Conservation (phyloP, 176 grass and related monocot species). For the Thinopyrum elongatum region DNA sequence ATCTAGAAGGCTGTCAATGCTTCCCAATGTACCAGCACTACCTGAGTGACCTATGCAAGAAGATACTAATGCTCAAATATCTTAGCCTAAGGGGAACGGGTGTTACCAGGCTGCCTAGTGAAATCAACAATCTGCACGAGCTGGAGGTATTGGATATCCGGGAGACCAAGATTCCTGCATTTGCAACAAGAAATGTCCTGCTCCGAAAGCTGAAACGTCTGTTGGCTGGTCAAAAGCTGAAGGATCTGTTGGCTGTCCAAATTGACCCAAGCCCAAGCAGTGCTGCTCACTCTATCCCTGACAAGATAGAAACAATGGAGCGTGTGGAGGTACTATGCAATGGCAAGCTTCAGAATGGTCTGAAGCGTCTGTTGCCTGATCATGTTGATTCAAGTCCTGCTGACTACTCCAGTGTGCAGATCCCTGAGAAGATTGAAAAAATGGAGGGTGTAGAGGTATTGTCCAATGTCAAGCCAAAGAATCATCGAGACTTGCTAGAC, state of each 20-base stretch:
- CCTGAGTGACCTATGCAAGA: not conserved
- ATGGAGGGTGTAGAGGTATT: not conserved
- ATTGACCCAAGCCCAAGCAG: not conserved
- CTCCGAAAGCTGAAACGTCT: conserved; percentile 25
- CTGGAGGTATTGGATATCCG: conserved; percentile 37
- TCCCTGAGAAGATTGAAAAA: not conserved
- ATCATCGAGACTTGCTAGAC: not conserved
- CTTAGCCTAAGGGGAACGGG: not conserved
- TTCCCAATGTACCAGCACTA: not conserved
- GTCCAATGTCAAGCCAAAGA: not conserved
- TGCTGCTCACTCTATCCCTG: not conserved
- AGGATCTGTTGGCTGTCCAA: too few relatives aligned
- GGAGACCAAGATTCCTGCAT: not conserved
- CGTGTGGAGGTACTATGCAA: too few relatives aligned
- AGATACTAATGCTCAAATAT: not conserved
- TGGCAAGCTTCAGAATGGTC: too few relatives aligned
- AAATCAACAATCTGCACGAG: conserved; percentile 28
- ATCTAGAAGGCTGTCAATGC: not conserved
- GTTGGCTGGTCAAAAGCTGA: conserved; percentile 3
- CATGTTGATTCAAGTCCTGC: not conserved
- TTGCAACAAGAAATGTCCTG: not conserved
- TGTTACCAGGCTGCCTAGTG: not conserved
- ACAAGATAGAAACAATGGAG: too few relatives aligned
- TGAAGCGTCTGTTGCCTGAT: conserved; percentile 17
- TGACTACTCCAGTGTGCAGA: not conserved